phyloP scores from a whole-genome alignment of 2,329 filamentous ascomycete genomes.

The Colletotrichum tanaceti region DNA sequence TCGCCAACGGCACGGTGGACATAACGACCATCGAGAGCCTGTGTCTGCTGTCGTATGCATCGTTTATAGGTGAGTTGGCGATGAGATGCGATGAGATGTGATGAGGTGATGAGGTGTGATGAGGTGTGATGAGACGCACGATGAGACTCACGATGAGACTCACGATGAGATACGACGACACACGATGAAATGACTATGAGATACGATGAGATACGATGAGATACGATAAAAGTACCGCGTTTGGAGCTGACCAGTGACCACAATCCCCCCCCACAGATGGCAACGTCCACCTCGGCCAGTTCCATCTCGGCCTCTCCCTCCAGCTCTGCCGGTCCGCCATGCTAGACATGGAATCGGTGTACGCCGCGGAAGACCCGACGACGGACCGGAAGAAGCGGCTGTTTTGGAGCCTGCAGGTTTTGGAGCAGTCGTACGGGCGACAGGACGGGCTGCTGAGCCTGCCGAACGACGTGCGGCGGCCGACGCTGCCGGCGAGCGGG shows the following conservation, averaged over 20 bases:
- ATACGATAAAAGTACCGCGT: too few species aligned
- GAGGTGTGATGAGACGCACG: too few species aligned
- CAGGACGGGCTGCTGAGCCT: slow-evolving; percentile 57
- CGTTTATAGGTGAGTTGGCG: slow-evolving; percentile 61
- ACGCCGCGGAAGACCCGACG: slow-evolving; percentile 49
- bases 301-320: slow-evolving; percentile 61
- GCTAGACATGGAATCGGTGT: slow-evolving; percentile 57
- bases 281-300: slow-evolving; percentile 60
- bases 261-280: slow-evolving; percentile 61
- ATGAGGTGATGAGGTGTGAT: too few species aligned
- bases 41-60: slow-evolving; percentile 62
- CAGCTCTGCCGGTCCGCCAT: slow-evolving; percentile 63
- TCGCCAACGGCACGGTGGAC: slow-evolving; percentile 62
- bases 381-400: slow-evolving; percentile 60
- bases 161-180: neutral
- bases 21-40: slow-evolving; percentile 62
- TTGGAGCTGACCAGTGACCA: slow-evolving; percentile 32
- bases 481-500: slow-evolving; percentile 46
- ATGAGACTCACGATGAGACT: too few species aligned
- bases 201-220: too few species aligned
- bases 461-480: slow-evolving; percentile 55
- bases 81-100: neutral
- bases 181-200: neutral
- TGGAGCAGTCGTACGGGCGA: slow-evolving; percentile 62
- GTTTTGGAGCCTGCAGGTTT: slow-evolving; percentile 63